Percentiles rank a stretch among this genome's conserved stretches.
Conservation (phyloP, 2,329 filamentous ascomycete genomes). For the Apiospora hydei region DNA sequence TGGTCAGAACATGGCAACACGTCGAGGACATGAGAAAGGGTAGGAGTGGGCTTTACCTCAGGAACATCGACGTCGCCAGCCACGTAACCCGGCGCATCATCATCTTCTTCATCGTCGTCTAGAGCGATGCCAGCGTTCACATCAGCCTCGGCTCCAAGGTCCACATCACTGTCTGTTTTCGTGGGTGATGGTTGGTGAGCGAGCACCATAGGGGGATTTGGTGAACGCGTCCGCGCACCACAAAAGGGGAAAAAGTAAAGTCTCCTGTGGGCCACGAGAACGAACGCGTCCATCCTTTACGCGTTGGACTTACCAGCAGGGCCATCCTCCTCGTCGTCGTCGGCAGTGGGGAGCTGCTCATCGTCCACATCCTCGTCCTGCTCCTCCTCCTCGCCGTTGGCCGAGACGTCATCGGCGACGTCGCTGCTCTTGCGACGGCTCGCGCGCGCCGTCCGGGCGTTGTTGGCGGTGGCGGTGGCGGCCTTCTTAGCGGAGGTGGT, state of each 20-base stretch:
- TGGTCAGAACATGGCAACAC: conserved; percentile 36
- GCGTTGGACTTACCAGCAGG: conserved; percentile 29
- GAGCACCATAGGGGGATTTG: conserved; percentile 20
- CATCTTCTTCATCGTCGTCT: conserved; percentile 29
- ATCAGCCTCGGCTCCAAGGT: conserved; percentile 34
- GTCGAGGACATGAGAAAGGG: not conserved
- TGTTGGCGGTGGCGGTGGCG: conserved; percentile 29
- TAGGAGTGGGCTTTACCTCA: conserved; percentile 35
- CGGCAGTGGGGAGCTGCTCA: conserved; percentile 30
- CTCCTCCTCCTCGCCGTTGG: conserved; percentile 39
- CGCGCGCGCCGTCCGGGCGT: conserved; percentile 34
- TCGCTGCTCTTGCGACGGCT: conserved; percentile 37
- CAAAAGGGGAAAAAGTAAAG: not conserved
- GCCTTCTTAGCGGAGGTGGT: conserved; percentile 34
- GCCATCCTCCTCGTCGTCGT: conserved; percentile 32
- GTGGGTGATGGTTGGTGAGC: conserved; percentile 25
- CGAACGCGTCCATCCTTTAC: not conserved
- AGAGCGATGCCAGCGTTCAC: conserved; percentile 34
- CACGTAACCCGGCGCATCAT: conserved; percentile 25
- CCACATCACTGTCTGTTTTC: conserved; percentile 26
- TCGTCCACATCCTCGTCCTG: conserved; percentile 34
- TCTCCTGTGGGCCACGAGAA: not conserved
- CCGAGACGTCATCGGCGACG: conserved; percentile 28
- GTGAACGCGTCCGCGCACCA: conserved; percentile 14
- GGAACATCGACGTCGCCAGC: conserved; percentile 8